phyloP scores from a whole-genome alignment of 257 asterid species.

The Cordia subcordata region DNA sequence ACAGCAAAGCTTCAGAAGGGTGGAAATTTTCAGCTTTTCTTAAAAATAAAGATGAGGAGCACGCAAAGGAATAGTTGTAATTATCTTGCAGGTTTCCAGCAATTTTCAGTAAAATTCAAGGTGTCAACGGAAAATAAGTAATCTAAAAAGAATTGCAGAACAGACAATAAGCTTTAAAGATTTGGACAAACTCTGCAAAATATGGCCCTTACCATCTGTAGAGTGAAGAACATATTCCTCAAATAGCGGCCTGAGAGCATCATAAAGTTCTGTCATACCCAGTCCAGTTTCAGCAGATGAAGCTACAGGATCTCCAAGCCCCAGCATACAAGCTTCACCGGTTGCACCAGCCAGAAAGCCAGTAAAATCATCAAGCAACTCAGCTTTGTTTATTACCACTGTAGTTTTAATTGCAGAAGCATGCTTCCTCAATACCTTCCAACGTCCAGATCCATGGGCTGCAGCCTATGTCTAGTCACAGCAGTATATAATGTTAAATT shows the following conservation, averaged over 20 bases:
- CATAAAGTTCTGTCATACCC: slow-evolving; percentile 77
- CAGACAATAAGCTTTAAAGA: background rate
- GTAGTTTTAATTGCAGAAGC: slow-evolving; percentile 67
- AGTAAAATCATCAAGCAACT: slow-evolving; percentile 63
- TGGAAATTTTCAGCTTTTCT: too few relatives aligned
- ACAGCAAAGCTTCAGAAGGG: too few relatives aligned
- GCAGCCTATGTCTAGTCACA: slow-evolving; percentile 68
- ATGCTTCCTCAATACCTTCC: slow-evolving; percentile 91
- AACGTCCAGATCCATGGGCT: slow-evolving; percentile 89
- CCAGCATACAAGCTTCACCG: slow-evolving; percentile 81
- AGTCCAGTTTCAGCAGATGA: slow-evolving; percentile 95
- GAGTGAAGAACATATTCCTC: slow-evolving; percentile 54
- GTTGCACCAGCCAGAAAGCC: slow-evolving; percentile 81
- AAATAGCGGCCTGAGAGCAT: slow-evolving; percentile 61
- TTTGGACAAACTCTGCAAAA: slow-evolving; percentile 1
- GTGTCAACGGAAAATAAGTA: background rate
- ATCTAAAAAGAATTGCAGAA: background rate
- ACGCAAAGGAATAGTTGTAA: too few relatives aligned
- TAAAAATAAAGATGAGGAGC: too few relatives aligned
- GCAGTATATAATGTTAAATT: slow-evolving; percentile 5
- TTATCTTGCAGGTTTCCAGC: too few relatives aligned
- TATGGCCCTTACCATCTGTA: slow-evolving; percentile 36
- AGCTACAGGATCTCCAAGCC: slow-evolving; percentile 92
- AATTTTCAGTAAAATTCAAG: background rate
- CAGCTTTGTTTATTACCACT: slow-evolving; percentile 94